Base-by-base conservation (phyloP, 2,329 filamentous ascomycete species). In the Elsinoe australis region DNA sequence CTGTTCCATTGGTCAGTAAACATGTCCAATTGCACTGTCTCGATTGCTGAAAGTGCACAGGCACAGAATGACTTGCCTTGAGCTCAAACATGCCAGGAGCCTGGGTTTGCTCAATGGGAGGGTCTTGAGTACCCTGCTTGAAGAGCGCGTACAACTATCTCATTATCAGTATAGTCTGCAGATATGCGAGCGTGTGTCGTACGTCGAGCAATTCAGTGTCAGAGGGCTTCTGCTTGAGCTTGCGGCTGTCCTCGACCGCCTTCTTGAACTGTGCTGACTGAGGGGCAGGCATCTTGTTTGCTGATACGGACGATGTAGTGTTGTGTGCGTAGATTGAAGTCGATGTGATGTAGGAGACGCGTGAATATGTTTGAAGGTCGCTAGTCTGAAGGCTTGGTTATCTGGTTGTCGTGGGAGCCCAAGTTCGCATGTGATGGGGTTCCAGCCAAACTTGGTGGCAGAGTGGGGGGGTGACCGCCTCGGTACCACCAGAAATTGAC, bases 221-320 rank as follows among this genome's bases (percentile, higher is more conserved):
- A 61, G 56, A 63, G 47, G 82, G 82, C 75, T 82, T 82, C 55
- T 70, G 64, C 56, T 76, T 77, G 55, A 85, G 73, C 74, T 83
- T 82, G 68, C 78, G 79, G 68, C 76, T 79, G 67, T 85, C 80
- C 55, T 61, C 63, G 58, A 75, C 71, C 53, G 80, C 80, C 70
- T 92, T 87, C 73, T 85, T 88, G 75, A 94, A 94, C 68, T 94
- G 86, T 62, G 94, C 50, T 41, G 58, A 36, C 42, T 53, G 52
- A 2, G 47, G 19, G 41, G 52, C 52, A 49, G 50, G 50, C 54
- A 56, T 56, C 10, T 5, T 14, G 33, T 9, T 48, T 17, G 28
- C 29, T 29, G 45, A n/a, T n/a, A n/a, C 26, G 15, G 22, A 22
- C 10, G 6, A 31, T 4, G 15, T 31, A 22, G 26, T 19, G 24